A percentile compares a stretch with the other conserved stretches of the same genome.
These are phyloP conservation scores for Ustilago trichophora DNA, from an alignment of 1,284 basidiomycete species.

Conservation along the genomic window DNA sequence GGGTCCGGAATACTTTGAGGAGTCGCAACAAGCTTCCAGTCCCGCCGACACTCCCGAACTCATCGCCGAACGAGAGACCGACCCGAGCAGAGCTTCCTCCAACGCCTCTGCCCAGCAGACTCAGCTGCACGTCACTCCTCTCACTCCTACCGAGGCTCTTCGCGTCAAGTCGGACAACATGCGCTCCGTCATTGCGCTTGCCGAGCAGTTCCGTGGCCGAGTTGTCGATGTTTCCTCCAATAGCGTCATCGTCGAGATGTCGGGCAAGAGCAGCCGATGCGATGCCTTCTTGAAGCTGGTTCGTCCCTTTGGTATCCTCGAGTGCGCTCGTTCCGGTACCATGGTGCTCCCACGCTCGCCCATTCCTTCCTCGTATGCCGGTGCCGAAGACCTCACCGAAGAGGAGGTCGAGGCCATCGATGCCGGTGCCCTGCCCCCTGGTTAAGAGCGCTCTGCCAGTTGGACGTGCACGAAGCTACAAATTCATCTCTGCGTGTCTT, in stretches of 20 bases:
- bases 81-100: conserved; percentile 11
- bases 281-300: conserved; percentile 92
- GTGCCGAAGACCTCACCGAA: conserved; percentile 50
- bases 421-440: conserved; percentile 62
- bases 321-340: conserved; percentile 82
- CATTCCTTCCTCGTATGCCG: conserved; percentile 59
- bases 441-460: conserved; percentile 46
- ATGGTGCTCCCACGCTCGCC: conserved; percentile 66
- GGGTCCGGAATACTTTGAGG: conserved; percentile 93
- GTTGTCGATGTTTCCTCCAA: conserved; percentile 95
- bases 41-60: conserved; percentile 47
- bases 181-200: conserved; percentile 82
- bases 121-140: conserved; percentile 69
- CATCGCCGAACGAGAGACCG: conserved; percentile 51
- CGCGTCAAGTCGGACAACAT: conserved; percentile 89
- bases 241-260: conserved; percentile 92
- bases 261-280: conserved; percentile 88
- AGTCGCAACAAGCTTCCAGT: conserved; percentile 39
- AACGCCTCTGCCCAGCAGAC: conserved; percentile 6
- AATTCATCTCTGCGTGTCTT: too few species aligned
- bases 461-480: too few species aligned
- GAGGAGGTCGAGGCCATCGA: conserved; percentile 60
- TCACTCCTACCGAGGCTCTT: conserved; percentile 79
- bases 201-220: conserved; percentile 88
- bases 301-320: conserved; percentile 93